Evolutionary conservation across 768 basidiomycete species (phyloP), one percentile per base, ranked within the genome.

Genomic region (Panus rudis): DNA sequence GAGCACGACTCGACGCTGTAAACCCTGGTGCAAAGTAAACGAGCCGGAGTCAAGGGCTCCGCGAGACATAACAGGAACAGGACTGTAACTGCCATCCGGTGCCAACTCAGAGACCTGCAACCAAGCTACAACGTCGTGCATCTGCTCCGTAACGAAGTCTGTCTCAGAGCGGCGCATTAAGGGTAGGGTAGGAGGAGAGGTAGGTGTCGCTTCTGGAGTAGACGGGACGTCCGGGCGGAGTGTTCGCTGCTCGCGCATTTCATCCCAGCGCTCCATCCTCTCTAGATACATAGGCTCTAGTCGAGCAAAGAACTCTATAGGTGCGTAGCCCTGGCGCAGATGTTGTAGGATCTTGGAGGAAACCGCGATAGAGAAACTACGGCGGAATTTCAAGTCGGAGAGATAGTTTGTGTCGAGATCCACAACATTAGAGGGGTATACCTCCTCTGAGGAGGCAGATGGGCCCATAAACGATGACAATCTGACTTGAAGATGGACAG

Each of bases 231-330:
- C 16, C n/a, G 10, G 10, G 33, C 33, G 33, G 6, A 35, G 6
- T 58, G 66, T 46, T 50, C 78, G 76, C 37, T 84, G 78, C 50
- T 97, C 92, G 25, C 92, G 79, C 70, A 88, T 73, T 57, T 92
- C 87, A 57, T 97, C 94, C 92, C 92, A 96, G 43, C 86, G 76
- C 56, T 92, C 91, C 63, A 97, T 67, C 5, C 91, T 78, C 48
- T 90, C 85, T 52, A 98, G 61, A 62, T 94, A 98, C 13, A 81
- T 84, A 12, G 89, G 76, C 39, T 78, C 80, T 47, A 84, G 70
- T 6, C 81, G 72, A 12, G 88, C 94, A 52, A 93, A 97, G 61
- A 98, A 86, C 55, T 96, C 90, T 55, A 99, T 75, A 2, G 84
- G 83, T 2, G 84, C 88, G 58, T 91, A 90, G 17, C 82, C 81